A percentile compares a stretch with the other conserved stretches of the same genome.
These are phyloP conservation scores for Russula foetens DNA, from an alignment of 768 basidiomycete species.

Conservation along the genomic window DNA sequence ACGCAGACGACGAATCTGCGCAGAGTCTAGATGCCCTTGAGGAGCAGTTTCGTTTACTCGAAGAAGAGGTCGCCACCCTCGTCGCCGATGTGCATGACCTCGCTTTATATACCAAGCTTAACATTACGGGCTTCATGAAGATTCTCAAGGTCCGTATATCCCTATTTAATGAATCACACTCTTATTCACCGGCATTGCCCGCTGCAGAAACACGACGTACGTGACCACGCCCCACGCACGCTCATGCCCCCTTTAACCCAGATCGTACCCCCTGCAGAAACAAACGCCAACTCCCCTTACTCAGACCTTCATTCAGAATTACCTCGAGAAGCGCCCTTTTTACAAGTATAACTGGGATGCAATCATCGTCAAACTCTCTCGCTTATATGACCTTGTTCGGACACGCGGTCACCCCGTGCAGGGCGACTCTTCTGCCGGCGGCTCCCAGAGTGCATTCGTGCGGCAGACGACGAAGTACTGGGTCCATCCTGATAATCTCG, in stretches of 20 bases:
- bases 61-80: constrained; percentile 91
- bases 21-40: constrained; percentile 71
- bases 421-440: constrained; percentile 92
- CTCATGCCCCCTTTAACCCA: neutral
- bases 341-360: constrained; percentile 96
- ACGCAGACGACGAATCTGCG: constrained; percentile 32
- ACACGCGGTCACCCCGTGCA: constrained; percentile 91
- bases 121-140: constrained; percentile 98
- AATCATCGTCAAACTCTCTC: constrained; percentile 92
- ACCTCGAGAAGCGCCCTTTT: constrained; percentile 90
- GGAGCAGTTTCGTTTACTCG: constrained; percentile 76
- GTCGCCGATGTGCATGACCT: constrained; percentile 91
- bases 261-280: constrained; percentile 51
- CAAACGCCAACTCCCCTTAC: constrained; percentile 79
- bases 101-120: constrained; percentile 91
- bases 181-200: neutral
- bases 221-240: constrained; percentile 18
- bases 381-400: constrained; percentile 89
- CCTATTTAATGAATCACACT: neutral
- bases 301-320: constrained; percentile 81
- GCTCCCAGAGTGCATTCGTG: constrained; percentile 95
- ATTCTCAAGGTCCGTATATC: constrained; percentile 68
- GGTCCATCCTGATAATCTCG: constrained; percentile 95
- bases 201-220: constrained; percentile 84
- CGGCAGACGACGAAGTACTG: constrained; percentile 99